Conservation (phyloP, 371 early-diverging fungal species). For the Umbelopsis sp. region DNA sequence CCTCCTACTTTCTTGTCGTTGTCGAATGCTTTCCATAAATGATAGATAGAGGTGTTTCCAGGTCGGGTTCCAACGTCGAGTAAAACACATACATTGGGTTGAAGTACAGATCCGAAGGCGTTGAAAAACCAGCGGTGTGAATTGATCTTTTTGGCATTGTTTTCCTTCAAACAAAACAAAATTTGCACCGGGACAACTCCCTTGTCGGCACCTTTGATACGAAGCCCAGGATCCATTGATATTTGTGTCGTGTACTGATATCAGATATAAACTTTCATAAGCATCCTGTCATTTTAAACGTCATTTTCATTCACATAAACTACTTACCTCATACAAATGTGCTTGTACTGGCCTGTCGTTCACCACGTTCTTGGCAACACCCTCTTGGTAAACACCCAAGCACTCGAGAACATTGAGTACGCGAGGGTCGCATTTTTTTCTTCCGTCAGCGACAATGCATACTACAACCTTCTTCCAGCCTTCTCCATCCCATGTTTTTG, state of each 20-base stretch:
- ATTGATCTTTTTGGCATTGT: slow-evolving; percentile 80
- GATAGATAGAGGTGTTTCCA: slow-evolving; percentile 69
- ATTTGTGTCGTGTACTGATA: slow-evolving; percentile 86
- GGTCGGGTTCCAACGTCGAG: slow-evolving; percentile 89
- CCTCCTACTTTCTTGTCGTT: slow-evolving; percentile 71
- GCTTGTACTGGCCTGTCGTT: slow-evolving; percentile 68
- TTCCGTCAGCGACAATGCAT: slow-evolving; percentile 86
- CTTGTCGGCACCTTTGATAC: slow-evolving; percentile 70
- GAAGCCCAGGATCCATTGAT: slow-evolving; percentile 73
- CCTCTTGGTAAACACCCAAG: slow-evolving; percentile 78
- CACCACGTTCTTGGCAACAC: slow-evolving; percentile 68
- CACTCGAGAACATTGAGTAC: slow-evolving; percentile 60
- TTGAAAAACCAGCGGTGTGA: slow-evolving; percentile 93
- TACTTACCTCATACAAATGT: slow-evolving; percentile 77
- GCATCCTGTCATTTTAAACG: no score
- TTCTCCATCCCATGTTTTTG: slow-evolving; percentile 69
- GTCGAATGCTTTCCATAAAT: slow-evolving; percentile 83
- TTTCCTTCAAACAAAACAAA: slow-evolving; percentile 80
- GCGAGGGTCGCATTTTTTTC: slow-evolving; percentile 64
- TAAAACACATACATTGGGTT: slow-evolving; percentile 79
- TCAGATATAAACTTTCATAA: no score
- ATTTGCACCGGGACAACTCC: slow-evolving; percentile 83
- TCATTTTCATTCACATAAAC: not conserved
- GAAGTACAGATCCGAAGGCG: slow-evolving; percentile 75
- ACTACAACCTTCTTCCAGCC: slow-evolving; percentile 89